These are phyloP conservation scores for Podospora comata DNA, from an alignment of 495 filamentous ascomycete species.

Conservation along the genomic window DNA sequence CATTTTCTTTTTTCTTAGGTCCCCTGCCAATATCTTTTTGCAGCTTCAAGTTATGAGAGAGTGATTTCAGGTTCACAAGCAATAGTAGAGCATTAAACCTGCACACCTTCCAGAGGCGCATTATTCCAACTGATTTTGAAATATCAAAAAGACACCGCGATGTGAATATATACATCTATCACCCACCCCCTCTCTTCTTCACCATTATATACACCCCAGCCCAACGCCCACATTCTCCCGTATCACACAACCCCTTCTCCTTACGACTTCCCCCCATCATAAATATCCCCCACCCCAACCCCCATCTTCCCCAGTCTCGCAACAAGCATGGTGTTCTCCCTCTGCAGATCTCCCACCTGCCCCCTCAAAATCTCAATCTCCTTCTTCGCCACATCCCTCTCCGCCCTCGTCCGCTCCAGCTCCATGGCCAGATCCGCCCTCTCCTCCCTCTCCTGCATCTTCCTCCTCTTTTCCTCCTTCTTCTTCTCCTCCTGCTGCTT, in stretches of 20 bases:
- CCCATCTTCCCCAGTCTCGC: conserved; percentile 44
- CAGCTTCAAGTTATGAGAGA: background rate
- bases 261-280: background rate
- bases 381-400: conserved; percentile 54
- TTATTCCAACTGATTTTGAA: no score
- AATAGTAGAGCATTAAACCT: background rate
- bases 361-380: conserved; percentile 62
- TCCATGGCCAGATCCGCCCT: conserved; percentile 45
- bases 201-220: background rate
- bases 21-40: background rate
- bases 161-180: background rate
- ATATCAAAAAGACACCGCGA: background rate
- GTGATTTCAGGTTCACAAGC: background rate
- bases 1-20: background rate
- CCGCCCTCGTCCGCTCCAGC: conserved; percentile 51
- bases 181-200: background rate
- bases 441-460: conserved; percentile 53
- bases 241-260: background rate
- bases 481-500: conserved; percentile 58
- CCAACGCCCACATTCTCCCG: background rate
- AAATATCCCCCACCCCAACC: background rate
- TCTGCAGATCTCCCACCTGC: conserved; percentile 62
- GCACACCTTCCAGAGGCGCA: background rate
- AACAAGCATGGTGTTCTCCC: conserved; percentile 60
- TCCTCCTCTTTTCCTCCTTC: conserved; percentile 55